phyloP scores from a whole-genome alignment of 1,284 basidiomycete genomes.

The Cutaneotrichosporon daszewskae region DNA sequence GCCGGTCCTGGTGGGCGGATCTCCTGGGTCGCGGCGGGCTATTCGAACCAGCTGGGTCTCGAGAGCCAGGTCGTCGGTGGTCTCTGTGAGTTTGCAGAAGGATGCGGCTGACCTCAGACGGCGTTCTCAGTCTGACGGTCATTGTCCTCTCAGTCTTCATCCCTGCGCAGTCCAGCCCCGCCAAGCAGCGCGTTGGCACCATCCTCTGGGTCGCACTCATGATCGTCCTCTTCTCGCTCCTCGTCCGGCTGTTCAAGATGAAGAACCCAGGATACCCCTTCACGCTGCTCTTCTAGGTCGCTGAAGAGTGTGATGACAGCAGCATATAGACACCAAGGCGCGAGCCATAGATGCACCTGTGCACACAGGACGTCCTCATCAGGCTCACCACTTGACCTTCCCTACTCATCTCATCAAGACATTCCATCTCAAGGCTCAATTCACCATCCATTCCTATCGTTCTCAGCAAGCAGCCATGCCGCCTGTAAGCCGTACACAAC shows the following conservation, averaged over 20 bases:
- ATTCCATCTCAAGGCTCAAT: too few relatives aligned
- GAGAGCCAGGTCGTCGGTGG: constrained; percentile 83
- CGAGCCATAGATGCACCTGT: too few relatives aligned
- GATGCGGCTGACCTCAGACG: constrained; percentile 56
- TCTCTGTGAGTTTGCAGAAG: constrained; percentile 63
- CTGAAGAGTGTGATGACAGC: too few relatives aligned
- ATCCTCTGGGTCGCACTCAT: constrained; percentile 84
- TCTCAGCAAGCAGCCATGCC: too few relatives aligned
- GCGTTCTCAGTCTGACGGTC: constrained; percentile 70
- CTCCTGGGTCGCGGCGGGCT: constrained; percentile 80
- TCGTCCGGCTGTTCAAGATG: constrained; percentile 81
- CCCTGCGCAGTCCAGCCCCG: constrained; percentile 68
- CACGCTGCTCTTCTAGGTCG: constrained; percentile 14
- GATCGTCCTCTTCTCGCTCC: constrained; percentile 77
- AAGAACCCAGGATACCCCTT: constrained; percentile 65
- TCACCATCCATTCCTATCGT: too few relatives aligned
- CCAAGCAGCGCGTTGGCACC: constrained; percentile 74
- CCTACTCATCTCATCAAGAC: too few relatives aligned
- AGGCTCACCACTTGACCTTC: too few relatives aligned
- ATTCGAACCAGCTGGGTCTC: constrained; percentile 83
- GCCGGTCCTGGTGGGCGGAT: constrained; percentile 50
- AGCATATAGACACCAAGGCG: too few relatives aligned
- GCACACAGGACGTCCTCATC: too few relatives aligned
- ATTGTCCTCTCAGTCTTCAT: constrained; percentile 76
- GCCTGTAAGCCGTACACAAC: too few relatives aligned